phyloP scores from a whole-genome alignment of 306 rosid species.

The Inga oerstediana region DNA sequence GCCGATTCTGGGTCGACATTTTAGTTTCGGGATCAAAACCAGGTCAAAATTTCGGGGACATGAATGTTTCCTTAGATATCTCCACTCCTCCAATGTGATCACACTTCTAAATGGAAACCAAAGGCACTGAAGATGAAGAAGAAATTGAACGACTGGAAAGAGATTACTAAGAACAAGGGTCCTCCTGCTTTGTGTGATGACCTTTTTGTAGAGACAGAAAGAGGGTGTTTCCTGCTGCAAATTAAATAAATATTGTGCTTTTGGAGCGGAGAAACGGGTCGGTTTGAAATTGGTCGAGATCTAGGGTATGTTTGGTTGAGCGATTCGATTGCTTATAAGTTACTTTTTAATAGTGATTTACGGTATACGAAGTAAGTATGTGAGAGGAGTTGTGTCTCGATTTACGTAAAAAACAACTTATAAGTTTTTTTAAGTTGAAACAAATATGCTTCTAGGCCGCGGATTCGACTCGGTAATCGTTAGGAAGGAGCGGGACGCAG shows the following conservation, averaged over 20 bases:
- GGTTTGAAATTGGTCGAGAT: conserved; percentile 58
- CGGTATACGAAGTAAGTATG: no score
- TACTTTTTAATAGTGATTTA: no score
- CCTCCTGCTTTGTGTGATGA: background rate
- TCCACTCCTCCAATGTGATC: background rate
- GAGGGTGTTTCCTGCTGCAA: conserved; percentile 9
- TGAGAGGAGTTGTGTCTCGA: no score
- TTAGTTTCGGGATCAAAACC: conserved; percentile 12
- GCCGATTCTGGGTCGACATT: conserved; percentile 78
- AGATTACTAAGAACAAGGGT: background rate
- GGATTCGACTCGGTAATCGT: conserved; percentile 47
- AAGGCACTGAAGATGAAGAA: background rate
- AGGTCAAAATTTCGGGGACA: conserved; percentile 14
- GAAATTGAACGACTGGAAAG: background rate
- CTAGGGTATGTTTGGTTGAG: no score
- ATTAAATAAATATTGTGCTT: conserved; percentile 20
- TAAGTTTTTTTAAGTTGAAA: no score
- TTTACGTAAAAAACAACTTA: no score
- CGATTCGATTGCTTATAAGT: no score
- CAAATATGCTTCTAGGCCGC: conserved; percentile 85
- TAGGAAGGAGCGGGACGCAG: conserved; percentile 53
- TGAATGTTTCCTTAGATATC: background rate
- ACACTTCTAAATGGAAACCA: background rate
- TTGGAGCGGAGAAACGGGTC: conserved; percentile 63
- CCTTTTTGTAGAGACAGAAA: conserved; percentile 9